These are phyloP conservation scores for Rhodotorula sphaerocarpa DNA, from an alignment of 768 basidiomycete genomes.

Conservation along the genomic window DNA sequence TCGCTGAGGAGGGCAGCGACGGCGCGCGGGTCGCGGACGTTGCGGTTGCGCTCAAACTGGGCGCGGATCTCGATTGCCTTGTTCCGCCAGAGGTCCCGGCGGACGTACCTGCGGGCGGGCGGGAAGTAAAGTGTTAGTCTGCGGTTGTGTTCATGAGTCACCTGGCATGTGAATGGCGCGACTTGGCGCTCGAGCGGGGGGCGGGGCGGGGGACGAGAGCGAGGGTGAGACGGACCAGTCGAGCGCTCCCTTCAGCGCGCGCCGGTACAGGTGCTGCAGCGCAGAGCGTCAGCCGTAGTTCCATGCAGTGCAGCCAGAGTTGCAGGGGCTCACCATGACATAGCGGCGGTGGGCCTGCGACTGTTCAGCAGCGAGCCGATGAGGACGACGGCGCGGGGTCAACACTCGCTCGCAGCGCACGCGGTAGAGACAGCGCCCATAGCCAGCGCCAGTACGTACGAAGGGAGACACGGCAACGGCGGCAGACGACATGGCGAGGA, in stretches of 20 bases:
- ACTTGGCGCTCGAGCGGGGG: no score
- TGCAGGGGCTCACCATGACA: conserved; percentile 32
- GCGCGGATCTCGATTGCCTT: conserved; percentile 80
- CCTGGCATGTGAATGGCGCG: no score
- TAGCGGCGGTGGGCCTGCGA: conserved; percentile 36
- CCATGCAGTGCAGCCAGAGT: no score
- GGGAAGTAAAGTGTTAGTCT: neutral
- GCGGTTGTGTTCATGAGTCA: no score
- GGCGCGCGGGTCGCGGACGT: conserved; percentile 41
- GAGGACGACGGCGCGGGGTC: neutral
- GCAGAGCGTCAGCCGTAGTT: neutral
- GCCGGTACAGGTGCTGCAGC: conserved; percentile 79
- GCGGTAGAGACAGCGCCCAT: no score
- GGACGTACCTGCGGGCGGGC: conserved; percentile 49
- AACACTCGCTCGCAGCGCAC: no score
- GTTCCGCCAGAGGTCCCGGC: conserved; percentile 74
- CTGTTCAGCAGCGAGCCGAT: conserved; percentile 5
- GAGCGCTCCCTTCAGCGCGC: conserved; percentile 72
- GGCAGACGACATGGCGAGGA: no score
- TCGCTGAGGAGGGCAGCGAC: conserved; percentile 34
- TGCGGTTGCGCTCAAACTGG: conserved; percentile 89
- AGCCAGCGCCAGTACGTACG: no score
- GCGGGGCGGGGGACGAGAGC: neutral
- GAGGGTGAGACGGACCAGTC: conserved; percentile 59
- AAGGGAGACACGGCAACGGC: no score